Base-by-base conservation (phyloP, 2,329 filamentous ascomycete species). In the Rutstroemia sp. region DNA sequence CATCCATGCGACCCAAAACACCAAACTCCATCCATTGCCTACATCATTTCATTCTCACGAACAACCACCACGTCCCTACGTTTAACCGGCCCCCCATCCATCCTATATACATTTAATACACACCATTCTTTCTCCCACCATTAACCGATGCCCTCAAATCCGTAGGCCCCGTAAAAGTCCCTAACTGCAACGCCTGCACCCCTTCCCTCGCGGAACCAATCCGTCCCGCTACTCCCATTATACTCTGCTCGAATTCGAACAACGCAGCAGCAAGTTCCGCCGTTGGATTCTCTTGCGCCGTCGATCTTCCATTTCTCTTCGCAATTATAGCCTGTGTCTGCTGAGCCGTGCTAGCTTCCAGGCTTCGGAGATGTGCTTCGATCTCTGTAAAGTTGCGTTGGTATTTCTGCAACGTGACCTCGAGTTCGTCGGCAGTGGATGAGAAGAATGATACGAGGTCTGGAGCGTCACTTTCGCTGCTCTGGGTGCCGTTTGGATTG, bases 391-490 rank as follows among this genome's bases (percentile, higher is more conserved):
- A 70, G 59, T 82, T 83, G 47, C 73, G 72, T 64, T 80, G 78
- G 64, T 85, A 84, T 58, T 73, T 77, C 44, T 75, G 74, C 54
- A 86, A 76, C 52, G 81, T 81, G 17, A 73, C 70, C 16, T 75
- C 73, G 75, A 87, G 83, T 61, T 84, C 83, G 60, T 84, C 81
- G 1, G 81, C 77, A 19, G 82, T 78, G 56, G 75, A 75, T 12
- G 80, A 84, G 67, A 87, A 87, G 68, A 84, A 83, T 57, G 78
- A 75, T 52, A 87, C 81, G 25, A 87, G 71, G 62, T 84, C 84
- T 50, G 78, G 74, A 4, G 79, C 79, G 38, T 78, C 76, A 44
- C 78, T 77, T 25, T 75, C 75, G 8, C 63, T 60, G 10, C 42
- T 45, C 47, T 60, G 71, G 67, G 54, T 73, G 73, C 44, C 73